Base-by-base conservation (phyloP, 1,139 yeast species). In the Blastobotrys petasosporus region DNA sequence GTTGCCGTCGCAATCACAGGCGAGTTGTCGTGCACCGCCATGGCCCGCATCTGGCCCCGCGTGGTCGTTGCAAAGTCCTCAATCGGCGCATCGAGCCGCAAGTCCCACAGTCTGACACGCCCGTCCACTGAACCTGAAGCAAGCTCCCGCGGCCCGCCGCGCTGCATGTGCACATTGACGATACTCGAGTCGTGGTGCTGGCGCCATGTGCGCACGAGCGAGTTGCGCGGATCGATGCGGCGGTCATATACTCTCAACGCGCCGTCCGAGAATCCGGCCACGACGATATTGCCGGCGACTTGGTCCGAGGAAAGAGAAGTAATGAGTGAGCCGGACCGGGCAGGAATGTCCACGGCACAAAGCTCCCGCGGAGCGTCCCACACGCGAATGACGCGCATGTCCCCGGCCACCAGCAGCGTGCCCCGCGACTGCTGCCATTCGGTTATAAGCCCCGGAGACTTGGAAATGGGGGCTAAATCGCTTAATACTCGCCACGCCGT, bases 341-440 rank as follows among this genome's bases (percentile, higher is more conserved):
- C 94, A 0, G 97, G 96, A 43, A 92, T 83, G 60, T 90, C 97
- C 28, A 79, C 79, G 44, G 85, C 73, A 61, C 96, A 84, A 46
- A 85, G 71, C 61, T 92, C 99, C 37, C 97, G 73, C 13, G 95
- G 94, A 0, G 97, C 97, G 67, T 92, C 98, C 98, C 98, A 92
- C 1, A 90, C 74, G 50, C 95, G 72, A 44, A 92, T 87, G 29
- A 88, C 81, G 55, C 90, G 86, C 9, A 87, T 95, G 69, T 92
- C 98, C 41, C 99, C 99, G 45, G 96, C 90, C 1, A 87, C 96
- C 45, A 92, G 68, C 38, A 92, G 69, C 1, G 95, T 80, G 0
- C 99, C 99, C 53, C 97, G 72, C 41, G 94, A 83, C 62, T 92
- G 99, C 61, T 90, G 97, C 98, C 99, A 92, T 58, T 92, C 97